phyloP scores from a whole-genome alignment of 257 asterid genomes.

The Solanum chaucha region DNA sequence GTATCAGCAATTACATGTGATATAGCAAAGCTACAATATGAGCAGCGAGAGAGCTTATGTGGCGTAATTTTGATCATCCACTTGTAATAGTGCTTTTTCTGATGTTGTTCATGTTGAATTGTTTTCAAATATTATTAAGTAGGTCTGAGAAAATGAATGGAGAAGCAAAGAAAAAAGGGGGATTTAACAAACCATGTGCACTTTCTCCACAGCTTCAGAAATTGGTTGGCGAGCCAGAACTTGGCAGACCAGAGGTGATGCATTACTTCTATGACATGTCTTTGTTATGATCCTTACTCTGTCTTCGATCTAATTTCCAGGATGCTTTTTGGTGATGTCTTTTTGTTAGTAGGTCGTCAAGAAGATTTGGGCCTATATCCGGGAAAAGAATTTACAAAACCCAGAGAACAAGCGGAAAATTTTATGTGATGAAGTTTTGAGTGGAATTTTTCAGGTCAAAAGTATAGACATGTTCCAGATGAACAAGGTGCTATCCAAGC shows the following conservation, averaged over 20 bases:
- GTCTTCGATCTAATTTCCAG: not conserved
- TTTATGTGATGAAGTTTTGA: constrained; percentile 27
- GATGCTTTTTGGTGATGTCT: not conserved
- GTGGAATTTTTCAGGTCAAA: constrained; percentile 18
- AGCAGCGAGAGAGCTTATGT: not conserved
- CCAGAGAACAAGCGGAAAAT: constrained; percentile 31
- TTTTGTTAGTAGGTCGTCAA: constrained; percentile 28
- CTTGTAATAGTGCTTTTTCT: not conserved
- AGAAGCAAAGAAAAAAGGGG: constrained; percentile 20
- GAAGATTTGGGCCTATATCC: constrained; percentile 37
- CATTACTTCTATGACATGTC: not conserved
- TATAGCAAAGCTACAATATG: not conserved
- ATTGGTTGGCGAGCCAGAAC: constrained; percentile 30
- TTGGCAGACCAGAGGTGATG: constrained; percentile 36
- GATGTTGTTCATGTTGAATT: not conserved
- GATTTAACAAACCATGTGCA: constrained; percentile 31
- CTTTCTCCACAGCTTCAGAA: constrained; percentile 43
- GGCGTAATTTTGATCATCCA: not conserved
- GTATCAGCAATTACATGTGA: not conserved
- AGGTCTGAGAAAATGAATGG: constrained; percentile 12
- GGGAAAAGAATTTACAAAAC: constrained; percentile 33
- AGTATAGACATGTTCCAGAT: constrained; percentile 38
- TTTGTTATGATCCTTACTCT: not conserved
- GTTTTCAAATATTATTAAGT: not conserved
- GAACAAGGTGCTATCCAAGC: constrained; percentile 30